Evolutionary conservation across 192 early-diverging fungal genomes (phyloP).

Genomic region (Thamnidium elegans): DNA sequence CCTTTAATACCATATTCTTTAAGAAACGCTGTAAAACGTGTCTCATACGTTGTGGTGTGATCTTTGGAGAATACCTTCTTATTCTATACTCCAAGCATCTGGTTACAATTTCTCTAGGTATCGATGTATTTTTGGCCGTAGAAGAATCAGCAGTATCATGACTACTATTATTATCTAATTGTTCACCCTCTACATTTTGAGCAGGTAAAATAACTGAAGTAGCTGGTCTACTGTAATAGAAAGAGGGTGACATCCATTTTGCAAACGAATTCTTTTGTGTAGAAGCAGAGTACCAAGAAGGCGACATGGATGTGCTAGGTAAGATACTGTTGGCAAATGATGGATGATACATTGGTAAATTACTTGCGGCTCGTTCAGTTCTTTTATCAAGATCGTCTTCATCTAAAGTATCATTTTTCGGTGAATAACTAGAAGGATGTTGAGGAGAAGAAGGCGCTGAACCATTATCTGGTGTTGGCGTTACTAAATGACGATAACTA

Average conservation of each 20-base stretch:
- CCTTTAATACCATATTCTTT: constrained; percentile 37
- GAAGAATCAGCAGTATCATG: background rate
- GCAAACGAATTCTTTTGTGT: constrained; percentile 34
- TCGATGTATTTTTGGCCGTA: background rate
- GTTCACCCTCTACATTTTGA: too few species aligned
- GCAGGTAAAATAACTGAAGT: constrained; percentile 24
- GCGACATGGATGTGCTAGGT: constrained; percentile 36
- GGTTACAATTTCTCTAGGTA: constrained; percentile 27
- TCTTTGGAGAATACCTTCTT: constrained; percentile 31
- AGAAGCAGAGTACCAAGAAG: constrained; percentile 38
- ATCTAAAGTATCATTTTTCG: background rate
- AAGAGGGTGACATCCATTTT: constrained; percentile 37
- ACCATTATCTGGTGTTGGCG: background rate
- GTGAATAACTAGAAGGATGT: background rate
- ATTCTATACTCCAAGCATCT: constrained; percentile 33
- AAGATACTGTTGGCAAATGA: constrained; percentile 29
- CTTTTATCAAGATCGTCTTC: background rate
- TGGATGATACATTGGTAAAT: constrained; percentile 28
- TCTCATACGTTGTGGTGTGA: constrained; percentile 34
- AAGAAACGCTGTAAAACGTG: constrained; percentile 36
- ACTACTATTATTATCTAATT: background rate
- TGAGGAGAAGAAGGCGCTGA: background rate
- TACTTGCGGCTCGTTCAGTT: background rate
- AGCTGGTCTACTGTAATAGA: constrained; percentile 36
- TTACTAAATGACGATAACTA: constrained; percentile 22